phyloP scores from a whole-genome alignment of 2,329 filamentous ascomycete genomes.

The Verticillium dahliae region DNA sequence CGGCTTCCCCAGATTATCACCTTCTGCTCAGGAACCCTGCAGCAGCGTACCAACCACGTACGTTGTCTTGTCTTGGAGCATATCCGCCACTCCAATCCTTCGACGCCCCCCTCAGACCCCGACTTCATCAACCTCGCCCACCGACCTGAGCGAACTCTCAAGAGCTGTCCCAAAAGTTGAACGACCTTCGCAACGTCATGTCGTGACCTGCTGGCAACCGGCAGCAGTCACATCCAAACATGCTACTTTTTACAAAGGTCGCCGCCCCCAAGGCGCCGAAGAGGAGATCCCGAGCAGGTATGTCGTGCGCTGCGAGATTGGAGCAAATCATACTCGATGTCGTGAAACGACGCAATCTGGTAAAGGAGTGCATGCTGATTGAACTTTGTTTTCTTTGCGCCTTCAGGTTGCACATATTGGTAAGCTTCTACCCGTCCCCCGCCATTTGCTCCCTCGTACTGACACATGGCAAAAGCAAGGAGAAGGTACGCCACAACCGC shows the following conservation, averaged over 20 bases:
- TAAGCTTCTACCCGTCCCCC: conserved; percentile 23
- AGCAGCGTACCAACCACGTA: neutral
- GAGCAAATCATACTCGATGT: neutral
- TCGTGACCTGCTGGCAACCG: neutral
- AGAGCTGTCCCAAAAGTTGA: neutral
- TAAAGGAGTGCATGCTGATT: conserved; percentile 14
- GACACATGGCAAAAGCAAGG: conserved; percentile 32
- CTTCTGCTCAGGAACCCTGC: neutral
- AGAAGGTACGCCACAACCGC: conserved; percentile 35
- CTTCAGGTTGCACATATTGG: conserved; percentile 45
- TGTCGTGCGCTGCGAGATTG: conserved; percentile 19
- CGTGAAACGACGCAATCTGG: neutral
- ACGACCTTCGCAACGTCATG: neutral
- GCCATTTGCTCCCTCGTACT: neutral
- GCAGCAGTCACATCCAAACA: conserved; percentile 18
- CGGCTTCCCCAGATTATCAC: neutral
- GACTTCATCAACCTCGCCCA: neutral
- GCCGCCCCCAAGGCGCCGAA: conserved; percentile 54
- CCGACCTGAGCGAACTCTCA: neutral
- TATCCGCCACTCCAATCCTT: neutral
- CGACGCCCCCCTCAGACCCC: neutral
- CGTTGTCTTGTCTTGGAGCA: neutral
- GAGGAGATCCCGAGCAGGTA: conserved; percentile 52
- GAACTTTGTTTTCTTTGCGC: conserved; percentile 7
- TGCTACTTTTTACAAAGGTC: conserved; percentile 53